These are phyloP conservation scores for Zygoascus hellenicus DNA, from an alignment of 1,139 yeast genomes.

Conservation along the genomic window DNA sequence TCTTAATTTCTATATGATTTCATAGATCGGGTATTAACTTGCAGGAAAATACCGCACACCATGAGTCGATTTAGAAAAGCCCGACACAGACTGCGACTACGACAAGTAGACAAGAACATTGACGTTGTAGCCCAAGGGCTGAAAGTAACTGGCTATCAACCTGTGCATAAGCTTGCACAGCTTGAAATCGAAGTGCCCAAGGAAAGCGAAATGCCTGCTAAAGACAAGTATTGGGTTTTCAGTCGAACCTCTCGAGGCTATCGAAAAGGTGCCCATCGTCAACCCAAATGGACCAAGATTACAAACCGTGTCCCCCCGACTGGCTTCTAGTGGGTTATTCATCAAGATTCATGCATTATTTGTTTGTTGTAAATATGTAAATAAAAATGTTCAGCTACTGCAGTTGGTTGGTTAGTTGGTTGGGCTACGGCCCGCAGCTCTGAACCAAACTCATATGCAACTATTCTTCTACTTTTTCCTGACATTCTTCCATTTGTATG, in stretches of 20 bases:
- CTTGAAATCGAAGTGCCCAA: constrained; percentile 60
- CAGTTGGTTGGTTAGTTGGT: too few species aligned
- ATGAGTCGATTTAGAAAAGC: constrained; percentile 76
- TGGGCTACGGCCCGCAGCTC: too few species aligned
- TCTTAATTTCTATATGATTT: neutral
- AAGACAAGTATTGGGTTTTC: constrained; percentile 85
- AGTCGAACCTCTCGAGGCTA: constrained; percentile 68
- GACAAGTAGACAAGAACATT: constrained; percentile 72
- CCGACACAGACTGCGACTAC: constrained; percentile 77
- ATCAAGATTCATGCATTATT: constrained; percentile 12
- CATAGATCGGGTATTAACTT: neutral
- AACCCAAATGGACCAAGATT: constrained; percentile 82
- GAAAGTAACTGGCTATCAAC: constrained; percentile 39
- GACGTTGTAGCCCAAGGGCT: constrained; percentile 65
- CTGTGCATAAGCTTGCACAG: constrained; percentile 49
- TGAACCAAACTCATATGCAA: too few species aligned
- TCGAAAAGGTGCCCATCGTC: constrained; percentile 74
- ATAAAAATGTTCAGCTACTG: neutral
- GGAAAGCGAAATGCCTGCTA: constrained; percentile 71
- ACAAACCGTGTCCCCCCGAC: constrained; percentile 78
- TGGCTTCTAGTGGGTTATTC: constrained; percentile 47
- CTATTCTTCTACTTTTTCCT: constrained; percentile 72
- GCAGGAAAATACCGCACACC: constrained; percentile 62
- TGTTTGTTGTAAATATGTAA: constrained; percentile 8
- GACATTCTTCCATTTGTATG: constrained; percentile 83